Evolutionary conservation across 768 basidiomycete species (phyloP), one percentile per base, ranked within the genome.

Genomic region (Phylloporus sp.): DNA sequence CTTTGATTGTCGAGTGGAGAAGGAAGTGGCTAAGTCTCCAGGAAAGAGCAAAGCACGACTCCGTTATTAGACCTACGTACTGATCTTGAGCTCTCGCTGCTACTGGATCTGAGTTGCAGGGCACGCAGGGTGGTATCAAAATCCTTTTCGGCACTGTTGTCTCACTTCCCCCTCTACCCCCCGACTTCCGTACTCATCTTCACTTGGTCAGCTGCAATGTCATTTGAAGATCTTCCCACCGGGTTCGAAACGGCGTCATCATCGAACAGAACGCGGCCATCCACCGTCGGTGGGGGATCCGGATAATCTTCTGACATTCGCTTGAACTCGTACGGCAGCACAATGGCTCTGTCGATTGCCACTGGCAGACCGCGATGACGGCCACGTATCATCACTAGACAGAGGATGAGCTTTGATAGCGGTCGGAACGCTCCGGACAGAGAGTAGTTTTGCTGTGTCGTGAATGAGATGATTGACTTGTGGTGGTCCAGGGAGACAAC

Each of bases 301-400:
- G 28, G 45, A n/a, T 60, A 26, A 18, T 58, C 67, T 34, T 58
- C 39, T 4, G 22, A 5, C n/a, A 31, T 32, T 31, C 66, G 68
- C 54, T 74, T 60, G 53, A 80, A 80, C 51, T 91, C 90, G 31
- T 73, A 74, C 1, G 91, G 92, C 16, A 94, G 76, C 64, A 95
- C 77, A 46, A 95, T 80, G 0, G 93, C 90, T 47, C 93, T 82
- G 69, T 93, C 91, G 42, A 94, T 91, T 9, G 90, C 91, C 20
- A 89, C 85, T 0, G 91, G 91, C 7, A 93, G 72, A 32, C 91
- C 91, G 42, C 94, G 85, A 68, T 97, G 94, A 12, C 92, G 81
- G 8, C 94, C 93, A 51, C 97, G 88, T 54, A 99, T 78, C 91
- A 98, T 98, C 58, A 98, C 92, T 10, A 80, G 67, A 62, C 84